Evolutionary conservation across 306 rosid genomes (phyloP), one percentile per base, ranked within the genome.

Genomic region (Quercus gilva): DNA sequence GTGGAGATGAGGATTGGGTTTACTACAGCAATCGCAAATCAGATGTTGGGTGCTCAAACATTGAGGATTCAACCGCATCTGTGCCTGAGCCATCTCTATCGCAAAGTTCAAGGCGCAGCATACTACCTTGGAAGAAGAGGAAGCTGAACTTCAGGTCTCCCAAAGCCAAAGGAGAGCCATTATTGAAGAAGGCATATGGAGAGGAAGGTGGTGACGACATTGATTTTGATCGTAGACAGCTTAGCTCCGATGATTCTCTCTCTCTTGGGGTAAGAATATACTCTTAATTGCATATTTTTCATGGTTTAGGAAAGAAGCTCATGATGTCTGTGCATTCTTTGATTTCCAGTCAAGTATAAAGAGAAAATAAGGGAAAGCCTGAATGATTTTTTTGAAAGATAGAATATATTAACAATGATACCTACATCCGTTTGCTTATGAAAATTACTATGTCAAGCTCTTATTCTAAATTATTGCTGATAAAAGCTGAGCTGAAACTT

Each of bases 151-250:
- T 96, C 89, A 92, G 98, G 79, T 93, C 99, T 75, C 99, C 98
- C 37, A 93, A 96, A 78, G 88, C 96, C 55, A 93, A 96, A 81
- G 99, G 99, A 71, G 99, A 96, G 80, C 99, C 99, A 0, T 82
- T 96, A 87, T 68, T 93, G 31, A 96, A 96, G 92, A 93, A 92
- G 85, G 98, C 89, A 14, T 90, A 96, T 31, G 99, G 93, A n/a
- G 99, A 96, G 73, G 99, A 91, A 90, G 99, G 99, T n/a, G 98
- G 99, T 21, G 99, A 96, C 80, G 99, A 96, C 83, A 96, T 96
- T 56, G 99, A 96, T 86, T 93, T 89, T 83, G 99, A 96, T 83
- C 94, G 99, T 2, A 85, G 99, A 31, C 99, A 91, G 76, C 97
- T 96, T 23, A 96, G 99, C 88, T 96, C 99, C 19, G 99, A 96